Conservation (phyloP, 2,329 filamentous ascomycete species). For the Xylaria multiplex region DNA sequence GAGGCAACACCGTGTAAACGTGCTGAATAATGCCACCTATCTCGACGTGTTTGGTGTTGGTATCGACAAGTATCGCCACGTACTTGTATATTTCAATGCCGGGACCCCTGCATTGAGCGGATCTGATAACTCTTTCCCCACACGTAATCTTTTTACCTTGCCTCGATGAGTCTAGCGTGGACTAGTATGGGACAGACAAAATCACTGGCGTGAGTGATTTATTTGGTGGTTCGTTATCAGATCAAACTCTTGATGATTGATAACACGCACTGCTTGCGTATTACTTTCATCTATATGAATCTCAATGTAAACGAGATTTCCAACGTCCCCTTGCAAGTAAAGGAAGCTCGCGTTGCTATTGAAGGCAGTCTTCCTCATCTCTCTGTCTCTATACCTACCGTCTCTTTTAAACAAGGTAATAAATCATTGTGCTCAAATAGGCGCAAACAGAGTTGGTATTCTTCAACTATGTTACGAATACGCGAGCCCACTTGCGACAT, state of each 20-base stretch:
- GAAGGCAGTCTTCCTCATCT: background rate
- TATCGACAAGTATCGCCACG: constrained; percentile 21
- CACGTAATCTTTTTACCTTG: constrained; percentile 21
- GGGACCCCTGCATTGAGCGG: constrained; percentile 41
- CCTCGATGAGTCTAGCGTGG: constrained; percentile 17
- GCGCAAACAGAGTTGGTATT: background rate
- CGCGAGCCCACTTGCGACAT: constrained; percentile 34
- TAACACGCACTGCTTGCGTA: background rate
- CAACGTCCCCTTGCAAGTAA: background rate
- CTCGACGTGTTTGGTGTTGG: background rate
- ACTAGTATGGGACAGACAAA: background rate
- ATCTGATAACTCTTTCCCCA: constrained; percentile 46
- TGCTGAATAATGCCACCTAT: background rate
- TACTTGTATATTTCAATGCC: constrained; percentile 7
- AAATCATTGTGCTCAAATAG: background rate
- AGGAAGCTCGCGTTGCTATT: background rate
- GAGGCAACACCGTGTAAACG: background rate
- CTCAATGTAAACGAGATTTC: background rate
- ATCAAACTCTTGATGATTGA: constrained; percentile 14
- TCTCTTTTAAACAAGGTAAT: background rate
- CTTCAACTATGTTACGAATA: constrained; percentile 32
- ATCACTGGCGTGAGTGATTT: constrained; percentile 28
- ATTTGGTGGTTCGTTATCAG: constrained; percentile 28
- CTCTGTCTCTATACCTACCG: background rate
- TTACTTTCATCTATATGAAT: background rate